Base-by-base conservation (phyloP, 176 grass and related monocot species). In the Ananas comosus region DNA sequence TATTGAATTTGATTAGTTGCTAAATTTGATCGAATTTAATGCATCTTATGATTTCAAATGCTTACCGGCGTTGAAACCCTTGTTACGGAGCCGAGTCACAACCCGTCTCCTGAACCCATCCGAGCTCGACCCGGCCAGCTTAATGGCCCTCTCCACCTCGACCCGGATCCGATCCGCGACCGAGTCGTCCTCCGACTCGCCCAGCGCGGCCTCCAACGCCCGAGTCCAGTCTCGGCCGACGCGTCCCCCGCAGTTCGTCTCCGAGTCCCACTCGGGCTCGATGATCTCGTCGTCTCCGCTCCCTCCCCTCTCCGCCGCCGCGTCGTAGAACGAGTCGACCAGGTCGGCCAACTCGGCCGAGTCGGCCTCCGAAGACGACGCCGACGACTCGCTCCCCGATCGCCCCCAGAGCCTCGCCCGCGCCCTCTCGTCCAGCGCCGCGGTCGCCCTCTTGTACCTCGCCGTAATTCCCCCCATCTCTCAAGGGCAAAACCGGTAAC, bases 271-370 rank as follows among this genome's bases (percentile, higher is more conserved):
- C 25, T 50, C 33, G 5, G 29, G 12, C 10, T 82, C 67, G 33
- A 42, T 42, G 33, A 7, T 19, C 53, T 65, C 63, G 33, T 50
- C 19, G 4, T 11, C 77, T 17, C 13, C 70, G 51, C 2, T 57
- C 69, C 49, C 50, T n/a, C 48, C 70, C 16, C 29, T 52, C 22
- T 53, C 74, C 80, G 23, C 65, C 70, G 66, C 69, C 4, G 66
- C 79, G 51, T 89, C 72, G 80, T 91, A 96, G 83, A 96, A 96
- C 64, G 87, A 85, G 51, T 85, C 57, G 9, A 91, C 86, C 69
- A 91, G 29, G 54, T 89, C 70, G 28, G 83, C 81, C 73, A 96
- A 78, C 14, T 80, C 73, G 51, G 86, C 83, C 48, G 59, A 63
- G 68, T 65, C 80, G 7, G 86, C 78, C 29, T 69, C 69, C 18